Evolutionary conservation across 768 basidiomycete genomes (phyloP).

Genomic region (Butyriboletus loyo): DNA sequence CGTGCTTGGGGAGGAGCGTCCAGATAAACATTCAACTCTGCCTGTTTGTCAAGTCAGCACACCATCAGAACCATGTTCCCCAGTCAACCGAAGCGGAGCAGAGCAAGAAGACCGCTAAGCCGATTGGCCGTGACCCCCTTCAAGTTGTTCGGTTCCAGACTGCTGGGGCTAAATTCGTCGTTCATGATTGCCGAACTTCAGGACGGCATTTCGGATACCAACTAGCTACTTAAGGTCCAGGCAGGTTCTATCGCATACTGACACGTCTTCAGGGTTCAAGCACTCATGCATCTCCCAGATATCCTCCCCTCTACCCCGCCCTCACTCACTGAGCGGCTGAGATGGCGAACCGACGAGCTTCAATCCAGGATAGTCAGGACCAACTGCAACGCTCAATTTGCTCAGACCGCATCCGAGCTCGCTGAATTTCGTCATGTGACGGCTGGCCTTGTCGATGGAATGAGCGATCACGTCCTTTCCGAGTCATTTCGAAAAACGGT

Average conservation of each 20-base stretch:
- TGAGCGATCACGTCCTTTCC: not conserved
- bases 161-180: no score
- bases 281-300: not conserved
- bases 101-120: not conserved
- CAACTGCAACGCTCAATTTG: conserved; percentile 5
- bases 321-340: not conserved
- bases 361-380: not conserved
- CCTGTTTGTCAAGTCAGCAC: not conserved
- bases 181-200: not conserved
- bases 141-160: not conserved
- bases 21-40: no score
- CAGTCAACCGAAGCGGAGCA: not conserved
- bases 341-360: not conserved
- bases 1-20: not conserved
- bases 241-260: not conserved
- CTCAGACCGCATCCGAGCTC: conserved; percentile 5
- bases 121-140: not conserved
- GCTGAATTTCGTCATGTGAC: not conserved
- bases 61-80: no score
- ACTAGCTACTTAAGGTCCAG: not conserved
- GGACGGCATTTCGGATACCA: not conserved
- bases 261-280: not conserved
- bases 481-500: conserved; percentile 11
- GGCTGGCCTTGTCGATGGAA: not conserved
- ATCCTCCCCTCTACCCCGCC: not conserved